Evolutionary conservation across 2,329 filamentous ascomycete species (phyloP), one percentile per base, ranked within the genome.

Genomic region (Hypoxylon rubiginosum): DNA sequence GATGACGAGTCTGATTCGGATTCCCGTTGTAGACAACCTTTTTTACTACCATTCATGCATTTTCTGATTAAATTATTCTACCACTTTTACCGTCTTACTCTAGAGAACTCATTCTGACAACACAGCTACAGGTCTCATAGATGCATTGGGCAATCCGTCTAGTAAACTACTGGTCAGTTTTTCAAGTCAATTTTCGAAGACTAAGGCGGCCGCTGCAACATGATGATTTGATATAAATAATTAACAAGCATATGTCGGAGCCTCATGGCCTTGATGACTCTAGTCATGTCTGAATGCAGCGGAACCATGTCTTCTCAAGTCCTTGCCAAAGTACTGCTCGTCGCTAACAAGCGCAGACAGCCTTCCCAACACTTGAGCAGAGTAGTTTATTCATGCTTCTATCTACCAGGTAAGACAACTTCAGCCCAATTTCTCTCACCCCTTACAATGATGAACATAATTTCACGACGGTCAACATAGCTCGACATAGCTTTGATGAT

Each of bases 181-280:
- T 49, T n/a, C 32, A n/a, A 55, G 54, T 59, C 24, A 55, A 69
- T 66, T 68, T 66, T 43, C 34, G 43, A 55, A 49, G 65, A 39
- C 10, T 5, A 46, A 4, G 32, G 36, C 48, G 11, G n/a, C 61
- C 48, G 28, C 62, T 75, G 75, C 79, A 81, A 74, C 76, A 89
- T 96, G 93, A 96, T 96, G 92, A 96, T 86, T 80, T 85, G 88
- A 93, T 91, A 88, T 85, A 84, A 87, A 84, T 81, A 82, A 91
- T 89, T 88, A 93, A 97, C 93, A 97, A 97, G 93, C 93, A 97
- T 97, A 97, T 97, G 93, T 97, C 93, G 86, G 90, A 97, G 93
- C 89, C 85, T 83, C 69, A 79, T 78, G 78, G 83, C 83, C 66
- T 76, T 77, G 81, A 85, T 78, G 86, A 88, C 73, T 81, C 70